Evolutionary conservation across 768 basidiomycete genomes (phyloP), one percentile per base, ranked within the genome.

Genomic region (Tulasnella sp.): DNA sequence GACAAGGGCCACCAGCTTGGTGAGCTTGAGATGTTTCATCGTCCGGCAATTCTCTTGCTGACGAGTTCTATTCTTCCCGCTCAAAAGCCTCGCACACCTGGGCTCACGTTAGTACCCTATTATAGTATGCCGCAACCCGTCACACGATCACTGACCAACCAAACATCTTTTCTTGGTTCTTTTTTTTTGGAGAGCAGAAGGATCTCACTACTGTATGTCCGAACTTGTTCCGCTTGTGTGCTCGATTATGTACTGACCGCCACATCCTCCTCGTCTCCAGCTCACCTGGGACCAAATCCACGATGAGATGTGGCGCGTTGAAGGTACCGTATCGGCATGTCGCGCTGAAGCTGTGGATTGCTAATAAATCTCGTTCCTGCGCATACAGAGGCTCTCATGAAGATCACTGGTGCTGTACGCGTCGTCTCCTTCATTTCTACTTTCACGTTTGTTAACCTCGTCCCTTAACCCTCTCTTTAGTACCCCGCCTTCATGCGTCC

Each of bases 401-500:
- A 40, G 52, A 73, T 73, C 19, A 73, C 49, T 6, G 72, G 72
- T 31, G 72, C 49, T 36, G 72, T 73, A 73, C n/a, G 72, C 40
- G n/a, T n/a, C n/a, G 17, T 25, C 29, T 36, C 17, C 39, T 22
- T 11, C 29, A 31, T 58, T 15, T 75, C 73, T 29, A 15, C 74
- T 36, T 67, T 64, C 45, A 64, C 49, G 8, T 58, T 42, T n/a
- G 11, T 31, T 39, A n/a, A 38, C 12, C 29, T 36, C n/a, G n/a
- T n/a, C n/a, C 11, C 64, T 8, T 9, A 25, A 8, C 8, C 34
- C 8, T 67, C 34, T 54, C 29, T 67, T 37, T 34, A 76, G 40
- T 29, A 76, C 75, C 77, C 78, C 14, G 54, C 77, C n/a, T 77
- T 78, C 76, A 58, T 78, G 68, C 76, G 78, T 71, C 78, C 78